A percentile compares a stretch with the other conserved stretches of the same genome.
Evolutionary conservation across 495 filamentous ascomycete genomes (phyloP).

Genomic region (Tuber microsphaerosporum): DNA sequence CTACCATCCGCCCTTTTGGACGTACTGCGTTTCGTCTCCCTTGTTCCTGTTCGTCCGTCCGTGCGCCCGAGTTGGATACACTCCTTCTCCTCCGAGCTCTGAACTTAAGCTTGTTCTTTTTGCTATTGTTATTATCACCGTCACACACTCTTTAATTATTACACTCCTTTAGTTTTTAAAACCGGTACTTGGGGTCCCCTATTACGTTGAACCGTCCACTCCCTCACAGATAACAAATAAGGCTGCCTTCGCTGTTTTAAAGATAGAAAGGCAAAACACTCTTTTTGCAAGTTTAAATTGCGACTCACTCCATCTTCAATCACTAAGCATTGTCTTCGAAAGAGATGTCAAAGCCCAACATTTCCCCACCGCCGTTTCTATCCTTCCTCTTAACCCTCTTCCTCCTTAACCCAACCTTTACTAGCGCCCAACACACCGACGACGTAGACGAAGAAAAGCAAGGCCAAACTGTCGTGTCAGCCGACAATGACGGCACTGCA

Average conservation of each 20-base stretch:
- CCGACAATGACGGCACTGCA: neutral
- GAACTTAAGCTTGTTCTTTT: neutral
- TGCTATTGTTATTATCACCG: neutral
- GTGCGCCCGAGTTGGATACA: neutral
- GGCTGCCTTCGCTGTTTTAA: neutral
- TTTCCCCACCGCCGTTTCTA: neutral
- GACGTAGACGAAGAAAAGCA: neutral
- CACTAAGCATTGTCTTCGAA: neutral
- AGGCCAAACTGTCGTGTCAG: neutral
- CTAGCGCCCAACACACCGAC: neutral
- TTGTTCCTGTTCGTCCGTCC: neutral
- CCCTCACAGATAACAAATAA: neutral
- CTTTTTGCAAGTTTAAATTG: neutral
- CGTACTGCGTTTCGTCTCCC: neutral
- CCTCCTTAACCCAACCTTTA: neutral
- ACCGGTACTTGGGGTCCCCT: neutral
- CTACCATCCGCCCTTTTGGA: slow-evolving; percentile 1
- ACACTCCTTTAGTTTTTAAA: neutral
- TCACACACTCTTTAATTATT: neutral
- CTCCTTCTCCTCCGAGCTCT: neutral
- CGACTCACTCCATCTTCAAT: neutral
- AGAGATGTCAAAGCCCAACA: neutral
- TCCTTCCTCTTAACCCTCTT: neutral
- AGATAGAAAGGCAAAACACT: neutral
- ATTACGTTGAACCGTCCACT: neutral